A percentile compares a stretch with the other conserved stretches of the same genome.
Conservation (phyloP, 768 basidiomycete species). For the Mycena rosella region DNA sequence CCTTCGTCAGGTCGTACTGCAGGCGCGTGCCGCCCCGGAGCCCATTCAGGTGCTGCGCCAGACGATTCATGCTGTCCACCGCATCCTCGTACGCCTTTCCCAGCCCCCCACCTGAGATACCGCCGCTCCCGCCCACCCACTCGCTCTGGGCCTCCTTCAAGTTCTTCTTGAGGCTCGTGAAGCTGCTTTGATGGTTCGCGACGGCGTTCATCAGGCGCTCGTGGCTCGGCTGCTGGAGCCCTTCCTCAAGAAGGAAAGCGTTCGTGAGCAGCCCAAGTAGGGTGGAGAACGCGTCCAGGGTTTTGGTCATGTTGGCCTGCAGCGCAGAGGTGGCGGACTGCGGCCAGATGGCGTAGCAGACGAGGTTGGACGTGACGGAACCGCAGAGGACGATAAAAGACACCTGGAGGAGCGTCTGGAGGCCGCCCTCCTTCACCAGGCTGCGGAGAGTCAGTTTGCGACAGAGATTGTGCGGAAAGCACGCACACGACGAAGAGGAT, state of each 20-base stretch:
- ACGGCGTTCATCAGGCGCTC: constrained; percentile 84
- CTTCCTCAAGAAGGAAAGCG: constrained; percentile 87
- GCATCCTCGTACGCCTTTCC: constrained; percentile 84
- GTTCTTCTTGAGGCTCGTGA: constrained; percentile 89
- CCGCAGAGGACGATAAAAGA: constrained; percentile 85
- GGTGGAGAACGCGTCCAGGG: constrained; percentile 90
- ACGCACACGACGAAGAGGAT: constrained; percentile 86
- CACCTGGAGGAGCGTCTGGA: constrained; percentile 79
- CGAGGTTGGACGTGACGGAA: constrained; percentile 80
- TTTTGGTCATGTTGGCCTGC: constrained; percentile 86
- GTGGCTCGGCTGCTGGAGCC: constrained; percentile 65
- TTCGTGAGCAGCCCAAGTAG: constrained; percentile 84
- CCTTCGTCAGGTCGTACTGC: constrained; percentile 85
- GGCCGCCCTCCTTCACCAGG: constrained; percentile 90
- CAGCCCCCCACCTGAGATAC: constrained; percentile 39
- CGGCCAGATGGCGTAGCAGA: constrained; percentile 89
- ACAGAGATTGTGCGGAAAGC: background rate
- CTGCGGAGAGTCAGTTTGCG: constrained; percentile 50
- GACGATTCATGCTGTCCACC: constrained; percentile 85
- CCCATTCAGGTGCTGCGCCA: constrained; percentile 95
- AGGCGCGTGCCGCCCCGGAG: constrained; percentile 86
- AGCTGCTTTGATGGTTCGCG: constrained; percentile 88
- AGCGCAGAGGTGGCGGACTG: constrained; percentile 87
- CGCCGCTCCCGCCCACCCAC: constrained; percentile 60
- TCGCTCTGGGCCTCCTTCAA: constrained; percentile 91